Conservation (phyloP, 1,284 basidiomycete genomes). For the Mycena sp. region DNA sequence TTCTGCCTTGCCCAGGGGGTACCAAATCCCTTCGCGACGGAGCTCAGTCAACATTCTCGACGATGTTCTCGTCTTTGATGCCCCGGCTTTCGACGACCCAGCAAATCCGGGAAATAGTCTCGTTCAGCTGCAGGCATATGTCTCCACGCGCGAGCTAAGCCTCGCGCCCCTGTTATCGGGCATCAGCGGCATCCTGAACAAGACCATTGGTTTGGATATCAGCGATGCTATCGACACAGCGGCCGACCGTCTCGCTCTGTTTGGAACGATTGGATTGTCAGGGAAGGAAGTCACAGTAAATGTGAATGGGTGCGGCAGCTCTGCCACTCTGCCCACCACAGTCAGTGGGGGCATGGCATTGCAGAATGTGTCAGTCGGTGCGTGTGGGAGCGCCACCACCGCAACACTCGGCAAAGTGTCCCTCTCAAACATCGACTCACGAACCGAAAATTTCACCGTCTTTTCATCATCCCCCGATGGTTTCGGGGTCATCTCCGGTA, state of each 20-base stretch:
- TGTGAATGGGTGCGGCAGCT: conserved; percentile 42
- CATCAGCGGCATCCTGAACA: conserved; percentile 35
- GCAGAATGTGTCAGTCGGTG: conserved; percentile 43
- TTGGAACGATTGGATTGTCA: conserved; percentile 43
- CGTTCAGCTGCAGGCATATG: conserved; percentile 46
- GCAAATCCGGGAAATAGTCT: conserved; percentile 40
- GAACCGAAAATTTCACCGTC: conserved; percentile 41
- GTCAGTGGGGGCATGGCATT: conserved; percentile 44
- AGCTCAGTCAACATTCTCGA: conserved; percentile 34
- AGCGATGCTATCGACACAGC: conserved; percentile 38
- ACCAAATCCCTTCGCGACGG: conserved; percentile 14
- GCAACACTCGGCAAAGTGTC: conserved; percentile 38
- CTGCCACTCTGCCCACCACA: conserved; percentile 38
- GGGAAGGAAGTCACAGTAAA: conserved; percentile 43
- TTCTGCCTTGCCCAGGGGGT: conserved; percentile 18
- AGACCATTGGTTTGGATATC: conserved; percentile 40
- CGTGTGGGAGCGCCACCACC: conserved; percentile 33
- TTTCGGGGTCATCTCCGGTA: conserved; percentile 53
- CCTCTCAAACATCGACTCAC: conserved; percentile 34
- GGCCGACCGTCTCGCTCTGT: conserved; percentile 44
- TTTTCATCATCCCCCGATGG: conserved; percentile 48
- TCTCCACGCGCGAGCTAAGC: conserved; percentile 43
- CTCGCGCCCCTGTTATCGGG: conserved; percentile 33
- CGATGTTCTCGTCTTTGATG: conserved; percentile 48
- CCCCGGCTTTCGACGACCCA: conserved; percentile 47